Evolutionary conservation across 805 yeast species (phyloP), one percentile per base, ranked within the genome.

Genomic region (Metschnikowia cerradonensis): DNA sequence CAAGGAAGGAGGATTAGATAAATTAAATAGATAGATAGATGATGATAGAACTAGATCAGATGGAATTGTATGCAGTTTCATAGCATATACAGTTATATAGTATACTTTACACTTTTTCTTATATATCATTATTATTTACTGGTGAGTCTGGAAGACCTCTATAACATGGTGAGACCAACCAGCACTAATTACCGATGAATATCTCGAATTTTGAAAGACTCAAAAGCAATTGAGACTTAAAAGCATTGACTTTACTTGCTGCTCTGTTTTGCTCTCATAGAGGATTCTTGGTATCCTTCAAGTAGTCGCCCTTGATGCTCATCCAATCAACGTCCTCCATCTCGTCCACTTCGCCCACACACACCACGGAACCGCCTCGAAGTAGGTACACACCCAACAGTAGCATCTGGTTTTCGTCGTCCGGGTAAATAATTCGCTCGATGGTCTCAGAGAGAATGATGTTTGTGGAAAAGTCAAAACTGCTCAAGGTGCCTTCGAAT

Each of bases 401-500:
- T 20, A 76, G 66, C 49, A 72, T 76, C 47, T 71, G 68, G 50
- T 68, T 71, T 46, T 68, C 72, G n/a, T 62, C 67, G n/a, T 71
- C 74, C 0, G 62, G 62, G 47, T 71, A 72, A 41, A 82, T 71
- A 15, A 81, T 61, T 44, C 84, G 65, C 60, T 83, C 87, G 19
- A 68, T 63, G 15, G 85, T 75, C 38, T 73, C 66, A 2, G 80
- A 67, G 38, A 86, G 65, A 37, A 85, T 70, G 34, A 86, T 60
- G 60, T 86, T 86, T 22, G 87, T 79, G 41, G 80, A 72, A 54
- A 82, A 80, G 63, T 86, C 92, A 58, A 72, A 85, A 6, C 91
- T 90, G 55, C 67, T 68, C 20, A 73, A 67, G 19, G 60, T 63
- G 3, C 78, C 78, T 58, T 72, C 76, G 40, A 78, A 71, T 47